Conservation (phyloP, 768 basidiomycete genomes). For the Coprinopsis strossmayeri region DNA sequence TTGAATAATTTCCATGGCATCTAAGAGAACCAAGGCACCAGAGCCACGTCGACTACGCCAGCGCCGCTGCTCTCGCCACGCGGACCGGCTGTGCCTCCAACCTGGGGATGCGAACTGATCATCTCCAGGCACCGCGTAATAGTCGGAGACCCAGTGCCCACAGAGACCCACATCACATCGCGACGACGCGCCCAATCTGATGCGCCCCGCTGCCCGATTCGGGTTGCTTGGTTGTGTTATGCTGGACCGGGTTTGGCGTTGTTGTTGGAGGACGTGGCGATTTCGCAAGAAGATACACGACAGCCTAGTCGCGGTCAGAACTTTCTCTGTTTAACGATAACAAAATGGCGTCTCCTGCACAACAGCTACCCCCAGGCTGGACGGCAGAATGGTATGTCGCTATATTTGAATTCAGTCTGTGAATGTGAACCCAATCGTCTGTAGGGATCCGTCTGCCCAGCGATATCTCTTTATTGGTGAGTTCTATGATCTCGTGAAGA, state of each 20-base stretch:
- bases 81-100: too few relatives aligned
- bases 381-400: conserved; percentile 76
- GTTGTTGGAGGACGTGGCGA: conserved; percentile 26
- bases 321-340: conserved; percentile 12
- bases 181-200: not conserved
- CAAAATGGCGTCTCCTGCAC: conserved; percentile 45
- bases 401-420: not conserved
- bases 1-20: too few relatives aligned
- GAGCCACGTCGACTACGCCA: too few relatives aligned
- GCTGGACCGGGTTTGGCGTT: conserved; percentile 13
- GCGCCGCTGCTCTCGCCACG: too few relatives aligned
- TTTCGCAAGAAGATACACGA: conserved; percentile 11
- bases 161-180: too few relatives aligned
- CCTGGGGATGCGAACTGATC: too few relatives aligned
- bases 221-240: conserved; percentile 17
- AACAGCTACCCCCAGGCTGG: conserved; percentile 89
- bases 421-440: conserved; percentile 14
- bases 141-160: too few relatives aligned
- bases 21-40: too few relatives aligned
- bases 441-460: conserved; percentile 75
- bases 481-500: conserved; percentile 20
- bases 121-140: too few relatives aligned
- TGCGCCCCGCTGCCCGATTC: not conserved
- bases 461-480: conserved; percentile 86
- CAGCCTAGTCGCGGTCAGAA: conserved; percentile 3